phyloP scores from a whole-genome alignment of 1,139 yeast species.

The Blastobotrys malaysiensis region DNA sequence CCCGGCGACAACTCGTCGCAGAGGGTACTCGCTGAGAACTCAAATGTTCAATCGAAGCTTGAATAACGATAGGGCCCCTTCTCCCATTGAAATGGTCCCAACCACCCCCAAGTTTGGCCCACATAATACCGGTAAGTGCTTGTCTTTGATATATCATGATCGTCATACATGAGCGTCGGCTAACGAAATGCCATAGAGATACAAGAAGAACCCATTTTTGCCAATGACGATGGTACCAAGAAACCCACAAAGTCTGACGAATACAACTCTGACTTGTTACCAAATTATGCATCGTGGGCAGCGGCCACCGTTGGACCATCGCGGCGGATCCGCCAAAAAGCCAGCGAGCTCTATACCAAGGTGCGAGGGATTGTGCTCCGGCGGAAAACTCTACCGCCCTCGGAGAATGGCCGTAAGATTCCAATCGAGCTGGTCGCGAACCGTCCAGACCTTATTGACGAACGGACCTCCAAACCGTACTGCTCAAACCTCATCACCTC shows the following conservation, averaged over 20 bases:
- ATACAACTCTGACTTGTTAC: constrained; percentile 20
- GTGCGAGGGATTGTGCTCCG: constrained; percentile 38
- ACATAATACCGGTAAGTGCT: constrained; percentile 16
- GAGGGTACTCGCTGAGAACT: constrained; percentile 12
- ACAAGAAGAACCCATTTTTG: constrained; percentile 18
- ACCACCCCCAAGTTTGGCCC: constrained; percentile 17
- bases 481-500: constrained; percentile 70
- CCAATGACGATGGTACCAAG: constrained; percentile 10
- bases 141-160: neutral
- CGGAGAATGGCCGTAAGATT: constrained; percentile 68
- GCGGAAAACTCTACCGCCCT: constrained; percentile 42
- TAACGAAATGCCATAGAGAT: constrained; percentile 18
- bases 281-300: constrained; percentile 30
- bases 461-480: constrained; percentile 61
- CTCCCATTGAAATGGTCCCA: constrained; percentile 8
- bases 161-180: neutral
- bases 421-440: constrained; percentile 44
- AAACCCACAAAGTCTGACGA: constrained; percentile 14
- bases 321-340: constrained; percentile 11
- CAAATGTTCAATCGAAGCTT: constrained; percentile 11
- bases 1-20: constrained; percentile 2
- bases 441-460: constrained; percentile 47
- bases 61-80: constrained; percentile 1
- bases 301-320: constrained; percentile 21
- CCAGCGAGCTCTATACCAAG: constrained; percentile 6